A percentile compares a stretch with the other conserved stretches of the same genome.
Conservation (phyloP, 352 stramenopile genomes). For the Phytopythium kandeliae region DNA sequence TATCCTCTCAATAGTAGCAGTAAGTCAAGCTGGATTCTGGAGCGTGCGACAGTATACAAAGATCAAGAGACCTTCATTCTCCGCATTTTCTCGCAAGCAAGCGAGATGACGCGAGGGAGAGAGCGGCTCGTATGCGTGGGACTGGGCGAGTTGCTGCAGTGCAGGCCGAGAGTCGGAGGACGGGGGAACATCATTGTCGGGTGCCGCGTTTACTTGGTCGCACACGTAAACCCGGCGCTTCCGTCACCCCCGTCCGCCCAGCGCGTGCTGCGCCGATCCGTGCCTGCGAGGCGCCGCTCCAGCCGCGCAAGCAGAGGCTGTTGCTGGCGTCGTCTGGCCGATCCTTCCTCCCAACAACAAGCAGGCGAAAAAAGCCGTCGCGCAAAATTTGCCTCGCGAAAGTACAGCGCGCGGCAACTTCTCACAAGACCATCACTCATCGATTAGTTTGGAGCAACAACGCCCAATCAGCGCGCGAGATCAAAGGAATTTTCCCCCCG, state of each 20-base stretch:
- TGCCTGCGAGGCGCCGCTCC: neutral
- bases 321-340: neutral
- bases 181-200: neutral
- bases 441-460: too few species aligned
- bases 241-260: neutral
- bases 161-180: too few species aligned
- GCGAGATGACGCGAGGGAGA: too few species aligned
- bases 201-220: neutral
- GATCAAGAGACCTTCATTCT: too few species aligned
- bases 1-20: neutral
- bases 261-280: neutral
- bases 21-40: too few species aligned
- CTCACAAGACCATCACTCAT: slow-evolving; percentile 15
- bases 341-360: neutral
- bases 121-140: too few species aligned
- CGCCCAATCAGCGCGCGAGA: slow-evolving; percentile 21
- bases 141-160: neutral
- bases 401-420: neutral
- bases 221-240: neutral
- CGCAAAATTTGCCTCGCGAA: neutral
- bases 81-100: too few species aligned
- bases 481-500: slow-evolving; percentile 28
- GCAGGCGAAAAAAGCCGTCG: neutral
- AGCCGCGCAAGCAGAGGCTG: too few species aligned
- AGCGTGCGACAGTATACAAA: neutral